These are phyloP conservation scores for Rhodotorula mucilaginosa DNA, from an alignment of 1,284 basidiomycete species.

Conservation along the genomic window DNA sequence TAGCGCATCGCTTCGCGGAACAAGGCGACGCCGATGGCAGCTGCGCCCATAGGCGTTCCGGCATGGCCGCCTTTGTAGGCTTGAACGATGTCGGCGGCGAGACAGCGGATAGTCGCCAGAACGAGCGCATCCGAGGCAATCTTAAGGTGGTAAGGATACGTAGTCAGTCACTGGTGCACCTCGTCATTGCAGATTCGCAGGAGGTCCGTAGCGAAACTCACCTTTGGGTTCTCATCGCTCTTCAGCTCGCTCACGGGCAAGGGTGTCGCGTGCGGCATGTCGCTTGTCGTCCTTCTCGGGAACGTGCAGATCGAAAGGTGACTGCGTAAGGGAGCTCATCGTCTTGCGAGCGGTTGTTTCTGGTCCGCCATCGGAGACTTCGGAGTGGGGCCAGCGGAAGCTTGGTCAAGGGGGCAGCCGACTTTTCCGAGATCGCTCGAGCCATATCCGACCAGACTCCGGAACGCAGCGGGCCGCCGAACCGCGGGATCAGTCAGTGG, in stretches of 20 bases:
- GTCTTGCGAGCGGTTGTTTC: too few relatives aligned
- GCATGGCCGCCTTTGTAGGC: slow-evolving; percentile 79
- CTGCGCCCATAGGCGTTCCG: slow-evolving; percentile 76
- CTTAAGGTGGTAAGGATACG: slow-evolving; percentile 67
- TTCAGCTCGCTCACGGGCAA: neutral
- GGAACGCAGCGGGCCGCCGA: too few relatives aligned
- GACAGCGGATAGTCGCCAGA: slow-evolving; percentile 58
- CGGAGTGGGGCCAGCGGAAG: too few relatives aligned
- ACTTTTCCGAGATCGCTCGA: too few relatives aligned
- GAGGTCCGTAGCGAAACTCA: neutral
- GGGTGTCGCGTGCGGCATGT: neutral
- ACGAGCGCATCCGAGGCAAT: slow-evolving; percentile 60
- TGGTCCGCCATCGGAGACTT: too few relatives aligned
- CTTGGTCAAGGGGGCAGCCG: too few relatives aligned
- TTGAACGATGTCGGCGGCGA: neutral
- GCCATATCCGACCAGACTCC: too few relatives aligned
- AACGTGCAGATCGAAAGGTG: too few relatives aligned
- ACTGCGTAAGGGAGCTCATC: too few relatives aligned
- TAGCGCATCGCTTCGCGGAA: slow-evolving; percentile 53
- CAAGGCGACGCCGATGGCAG: slow-evolving; percentile 77
- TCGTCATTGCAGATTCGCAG: neutral
- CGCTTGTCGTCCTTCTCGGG: neutral
- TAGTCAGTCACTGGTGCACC: neutral
- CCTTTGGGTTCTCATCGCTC: slow-evolving; percentile 9
- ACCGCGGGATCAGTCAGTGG: too few relatives aligned